Base-by-base conservation (phyloP, 495 filamentous ascomycete species). In the Choiromyces venosus region DNA sequence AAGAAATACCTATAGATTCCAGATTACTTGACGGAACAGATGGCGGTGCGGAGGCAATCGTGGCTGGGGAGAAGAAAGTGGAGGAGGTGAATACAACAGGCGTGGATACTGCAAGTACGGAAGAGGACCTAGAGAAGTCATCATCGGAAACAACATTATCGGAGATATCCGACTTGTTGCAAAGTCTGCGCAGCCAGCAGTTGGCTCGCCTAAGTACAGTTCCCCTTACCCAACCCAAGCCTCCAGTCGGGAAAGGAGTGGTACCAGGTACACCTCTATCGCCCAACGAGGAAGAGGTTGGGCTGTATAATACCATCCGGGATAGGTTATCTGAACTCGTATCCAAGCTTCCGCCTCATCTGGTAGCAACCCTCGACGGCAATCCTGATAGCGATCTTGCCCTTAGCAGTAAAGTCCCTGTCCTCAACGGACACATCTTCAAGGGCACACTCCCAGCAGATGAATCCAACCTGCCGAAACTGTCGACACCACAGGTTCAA, bases 101-200 rank as follows among this genome's bases (percentile, higher is more conserved):
- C 18, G 77, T 77, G 33, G 80, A 83, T 5, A 29, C 36, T 44
- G 42, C 18, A 61, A 25, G n/a, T 61, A 61, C 52, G n/a, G 25
- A 61, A 56, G 46, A 25, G 12, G 52, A 86, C 12, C 78, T 85
- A 16, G 85, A 89, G 37, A 86, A 88, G 35, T 75, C 89, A 14
- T 81, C 92, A n/a, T 72, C 80, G 5, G 88, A 91, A n/a, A n/a
- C n/a, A 36, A 76, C 89, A 14, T 81, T 92, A n/a, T 72, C 80
- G 5, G 88, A 91, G 64, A 85, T 93, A 33, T 90, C 89, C 5
- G 85, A 89, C n/a, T 80, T 92, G 21, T 83, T 93, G 1, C 86
- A 91, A 70, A 89, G 87, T 9, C 84, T 93, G 19, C 86, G 87
- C 71, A 91, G 89, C 0, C 88, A 91, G 75, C 91, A 92, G 74